Conservation (phyloP, 2,329 filamentous ascomycete species). For the Cordyceps militaris region DNA sequence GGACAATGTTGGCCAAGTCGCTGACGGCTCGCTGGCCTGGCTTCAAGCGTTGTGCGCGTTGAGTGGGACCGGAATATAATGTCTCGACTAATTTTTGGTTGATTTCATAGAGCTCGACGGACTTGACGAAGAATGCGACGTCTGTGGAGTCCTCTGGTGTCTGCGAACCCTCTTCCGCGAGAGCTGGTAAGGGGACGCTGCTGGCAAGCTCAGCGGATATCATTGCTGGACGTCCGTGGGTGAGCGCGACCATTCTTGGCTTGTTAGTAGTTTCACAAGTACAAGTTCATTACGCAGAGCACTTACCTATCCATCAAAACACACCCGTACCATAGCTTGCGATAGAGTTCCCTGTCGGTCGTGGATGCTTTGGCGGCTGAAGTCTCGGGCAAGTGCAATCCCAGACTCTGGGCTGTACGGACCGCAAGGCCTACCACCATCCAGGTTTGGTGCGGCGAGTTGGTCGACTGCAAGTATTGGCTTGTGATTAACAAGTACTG, state of each 20-base stretch:
- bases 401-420: slow-evolving; percentile 39
- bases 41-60: slow-evolving; percentile 9
- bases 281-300: fast-evolving
- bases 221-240: slow-evolving; percentile 30
- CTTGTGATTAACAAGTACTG: slow-evolving; percentile 41
- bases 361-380: slow-evolving; percentile 19
- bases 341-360: slow-evolving; percentile 21
- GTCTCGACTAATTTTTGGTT: slow-evolving; percentile 26
- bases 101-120: slow-evolving; percentile 31
- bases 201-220: slow-evolving; percentile 23
- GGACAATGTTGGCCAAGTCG: slow-evolving; percentile 25
- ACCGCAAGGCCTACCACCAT: slow-evolving; percentile 40
- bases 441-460: slow-evolving; percentile 41
- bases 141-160: slow-evolving; percentile 11
- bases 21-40: slow-evolving; percentile 11
- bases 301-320: slow-evolving; percentile 32
- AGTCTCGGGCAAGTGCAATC: slow-evolving; percentile 36
- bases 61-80: slow-evolving; percentile 20
- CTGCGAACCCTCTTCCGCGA: background rate
- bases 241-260: slow-evolving; percentile 28
- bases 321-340: slow-evolving; percentile 31
- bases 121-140: slow-evolving; percentile 28
- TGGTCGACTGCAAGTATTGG: slow-evolving; percentile 42
- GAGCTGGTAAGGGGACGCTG: slow-evolving; percentile 22
- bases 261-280: background rate